Conservation (phyloP, 495 filamentous ascomycete genomes). For the Daldinia bambusicola region DNA sequence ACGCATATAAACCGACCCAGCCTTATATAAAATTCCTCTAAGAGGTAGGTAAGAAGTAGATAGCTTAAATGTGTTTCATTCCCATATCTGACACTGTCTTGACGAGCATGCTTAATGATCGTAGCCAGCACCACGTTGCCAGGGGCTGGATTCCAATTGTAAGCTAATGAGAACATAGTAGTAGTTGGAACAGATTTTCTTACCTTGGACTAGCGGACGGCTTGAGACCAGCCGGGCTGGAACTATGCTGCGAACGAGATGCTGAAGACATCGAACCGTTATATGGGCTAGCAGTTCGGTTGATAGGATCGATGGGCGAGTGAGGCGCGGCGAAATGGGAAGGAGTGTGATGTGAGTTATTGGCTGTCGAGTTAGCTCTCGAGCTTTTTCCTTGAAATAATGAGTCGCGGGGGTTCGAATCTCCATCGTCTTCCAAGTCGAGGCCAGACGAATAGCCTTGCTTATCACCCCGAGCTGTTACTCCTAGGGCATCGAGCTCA, state of each 20-base stretch:
- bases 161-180: constrained; percentile 9
- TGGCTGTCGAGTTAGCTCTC: constrained; percentile 29
- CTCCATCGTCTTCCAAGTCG: constrained; percentile 81
- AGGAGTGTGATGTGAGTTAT: constrained; percentile 33
- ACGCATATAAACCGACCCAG: neutral
- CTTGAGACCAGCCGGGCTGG: constrained; percentile 52
- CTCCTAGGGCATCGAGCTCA: constrained; percentile 91
- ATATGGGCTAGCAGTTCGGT: constrained; percentile 40
- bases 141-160: constrained; percentile 51
- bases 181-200: constrained; percentile 43
- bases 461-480: constrained; percentile 91
- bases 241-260: constrained; percentile 47
- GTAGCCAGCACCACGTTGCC: constrained; percentile 67
- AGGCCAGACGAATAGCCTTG: constrained; percentile 67
- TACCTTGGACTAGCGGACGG: constrained; percentile 46
- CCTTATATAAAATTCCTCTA: neutral
- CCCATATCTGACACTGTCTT: neutral
- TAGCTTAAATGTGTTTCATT: too few relatives aligned
- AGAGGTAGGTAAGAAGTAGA: too few relatives aligned
- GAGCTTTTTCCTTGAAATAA: constrained; percentile 44
- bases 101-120: constrained; percentile 42
- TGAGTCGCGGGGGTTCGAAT: constrained; percentile 62
- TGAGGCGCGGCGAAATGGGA: constrained; percentile 34
- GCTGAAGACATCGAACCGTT: constrained; percentile 30
- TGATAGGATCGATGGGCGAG: constrained; percentile 34